These are phyloP conservation scores for Phylloboletellus chloephorus DNA, from an alignment of 1,284 basidiomycete species.

Conservation along the genomic window DNA sequence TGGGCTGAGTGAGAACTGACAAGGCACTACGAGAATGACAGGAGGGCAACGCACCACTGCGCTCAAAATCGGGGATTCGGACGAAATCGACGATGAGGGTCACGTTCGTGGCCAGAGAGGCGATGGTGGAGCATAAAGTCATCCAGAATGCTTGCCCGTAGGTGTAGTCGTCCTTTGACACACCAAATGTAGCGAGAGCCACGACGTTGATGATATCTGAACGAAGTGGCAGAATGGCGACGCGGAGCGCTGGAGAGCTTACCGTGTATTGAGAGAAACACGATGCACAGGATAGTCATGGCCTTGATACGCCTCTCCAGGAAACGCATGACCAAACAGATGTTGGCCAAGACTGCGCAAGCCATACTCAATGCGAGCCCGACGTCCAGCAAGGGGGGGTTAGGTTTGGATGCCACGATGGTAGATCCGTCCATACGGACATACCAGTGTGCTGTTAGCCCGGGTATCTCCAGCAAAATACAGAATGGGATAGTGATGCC, in stretches of 20 bases:
- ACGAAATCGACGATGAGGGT: slow-evolving; percentile 63
- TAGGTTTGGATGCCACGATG: slow-evolving; percentile 46
- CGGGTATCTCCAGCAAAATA: slow-evolving; percentile 77
- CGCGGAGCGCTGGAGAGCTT: slow-evolving; percentile 14
- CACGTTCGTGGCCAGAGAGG: slow-evolving; percentile 63
- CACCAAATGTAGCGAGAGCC: slow-evolving; percentile 59
- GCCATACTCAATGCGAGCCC: slow-evolving; percentile 64
- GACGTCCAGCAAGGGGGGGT: slow-evolving; percentile 56
- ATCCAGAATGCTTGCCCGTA: slow-evolving; percentile 77
- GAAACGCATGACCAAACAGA: slow-evolving; percentile 65
- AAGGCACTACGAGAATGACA: neutral
- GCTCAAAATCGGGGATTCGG: slow-evolving; percentile 58
- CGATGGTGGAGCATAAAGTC: slow-evolving; percentile 70
- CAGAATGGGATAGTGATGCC: slow-evolving; percentile 72
- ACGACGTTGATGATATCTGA: slow-evolving; percentile 68
- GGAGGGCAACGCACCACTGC: slow-evolving; percentile 46
- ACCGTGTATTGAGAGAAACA: slow-evolving; percentile 67
- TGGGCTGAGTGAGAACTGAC: slow-evolving; percentile 21
- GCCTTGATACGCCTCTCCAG: slow-evolving; percentile 58
- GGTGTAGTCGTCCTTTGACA: slow-evolving; percentile 64
- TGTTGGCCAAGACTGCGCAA: slow-evolving; percentile 66
- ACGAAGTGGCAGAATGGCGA: slow-evolving; percentile 2
- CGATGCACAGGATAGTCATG: slow-evolving; percentile 60
- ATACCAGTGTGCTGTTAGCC: slow-evolving; percentile 68
- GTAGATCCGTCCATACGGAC: slow-evolving; percentile 46